phyloP scores from a whole-genome alignment of 192 early-diverging fungal species.

The Coemansia sp. region DNA sequence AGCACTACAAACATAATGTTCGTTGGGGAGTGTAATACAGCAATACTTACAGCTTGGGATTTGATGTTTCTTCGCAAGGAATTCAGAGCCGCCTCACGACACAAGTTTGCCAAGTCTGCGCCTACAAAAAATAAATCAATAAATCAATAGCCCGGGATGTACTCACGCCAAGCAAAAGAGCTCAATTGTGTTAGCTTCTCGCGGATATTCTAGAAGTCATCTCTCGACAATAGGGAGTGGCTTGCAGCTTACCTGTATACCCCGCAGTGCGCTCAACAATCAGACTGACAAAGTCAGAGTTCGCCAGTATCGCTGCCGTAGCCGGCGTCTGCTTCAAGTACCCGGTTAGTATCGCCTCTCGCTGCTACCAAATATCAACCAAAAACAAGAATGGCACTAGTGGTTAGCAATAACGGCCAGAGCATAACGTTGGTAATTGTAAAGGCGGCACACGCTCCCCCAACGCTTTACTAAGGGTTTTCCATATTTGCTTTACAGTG shows the following conservation, averaged over 20 bases:
- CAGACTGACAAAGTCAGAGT: slow-evolving; percentile 23
- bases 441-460: background rate
- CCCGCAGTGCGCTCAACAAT: slow-evolving; percentile 59
- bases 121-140: slow-evolving; percentile 45
- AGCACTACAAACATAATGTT: background rate
- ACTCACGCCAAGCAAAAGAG: background rate
- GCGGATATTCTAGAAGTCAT: background rate
- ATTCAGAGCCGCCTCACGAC: slow-evolving; percentile 77
- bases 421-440: background rate
- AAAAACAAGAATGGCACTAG: background rate
- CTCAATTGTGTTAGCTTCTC: background rate
- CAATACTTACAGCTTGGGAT: slow-evolving; percentile 56
- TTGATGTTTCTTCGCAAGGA: slow-evolving; percentile 63
- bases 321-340: slow-evolving; percentile 59
- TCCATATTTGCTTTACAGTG: background rate
- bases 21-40: background rate
- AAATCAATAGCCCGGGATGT: background rate
- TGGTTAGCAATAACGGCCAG: background rate
- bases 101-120: slow-evolving; percentile 80
- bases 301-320: slow-evolving; percentile 47
- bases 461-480: background rate
- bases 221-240: background rate
- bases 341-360: slow-evolving; percentile 60
- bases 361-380: slow-evolving; percentile 47
- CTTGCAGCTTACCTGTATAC: slow-evolving; percentile 36